Percentiles rank a stretch among this genome's conserved stretches.
Conservation (phyloP, 2,329 filamentous ascomycete genomes). For the Xylariales sp. region DNA sequence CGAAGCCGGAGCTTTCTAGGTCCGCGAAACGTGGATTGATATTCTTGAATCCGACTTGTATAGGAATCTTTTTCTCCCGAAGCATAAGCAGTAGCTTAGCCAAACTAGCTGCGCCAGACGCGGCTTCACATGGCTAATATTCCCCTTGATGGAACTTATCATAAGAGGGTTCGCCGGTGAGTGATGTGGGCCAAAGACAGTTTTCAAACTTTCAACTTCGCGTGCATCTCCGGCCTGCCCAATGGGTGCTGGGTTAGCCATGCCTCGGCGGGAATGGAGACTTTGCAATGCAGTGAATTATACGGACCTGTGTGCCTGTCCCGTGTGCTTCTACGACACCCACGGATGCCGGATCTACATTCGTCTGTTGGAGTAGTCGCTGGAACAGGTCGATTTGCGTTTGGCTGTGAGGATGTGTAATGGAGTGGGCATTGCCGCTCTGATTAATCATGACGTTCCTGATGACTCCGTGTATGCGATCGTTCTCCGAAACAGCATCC, state of each 20-base stretch:
- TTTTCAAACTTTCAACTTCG: too few species aligned
- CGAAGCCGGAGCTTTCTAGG: conserved; percentile 8
- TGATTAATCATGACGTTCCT: conserved; percentile 33
- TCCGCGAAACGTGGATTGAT: conserved; percentile 9
- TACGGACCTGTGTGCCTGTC: conserved; percentile 31
- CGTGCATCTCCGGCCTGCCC: too few species aligned
- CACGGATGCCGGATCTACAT: conserved; percentile 20
- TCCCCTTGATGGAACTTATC: conserved; percentile 25
- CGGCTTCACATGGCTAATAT: conserved; percentile 16
- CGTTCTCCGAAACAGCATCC: conserved; percentile 40
- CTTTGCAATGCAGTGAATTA: not conserved
- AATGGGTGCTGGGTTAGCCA: too few species aligned
- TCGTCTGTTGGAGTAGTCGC: conserved; percentile 23
- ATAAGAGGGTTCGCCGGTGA: not conserved
- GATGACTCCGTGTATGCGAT: conserved; percentile 39
- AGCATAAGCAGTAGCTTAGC: conserved; percentile 18
- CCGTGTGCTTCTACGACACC: conserved; percentile 36
- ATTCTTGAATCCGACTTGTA: conserved; percentile 12
- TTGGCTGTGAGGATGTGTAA: conserved; percentile 33
- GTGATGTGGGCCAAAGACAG: not conserved
- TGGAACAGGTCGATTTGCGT: conserved; percentile 28
- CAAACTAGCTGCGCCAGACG: conserved; percentile 15
- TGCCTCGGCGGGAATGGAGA: not conserved
- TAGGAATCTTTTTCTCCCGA: conserved; percentile 7
- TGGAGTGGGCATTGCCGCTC: conserved; percentile 34